These are phyloP conservation scores for Hortiboletus campestris DNA, from an alignment of 768 basidiomycete species.

Conservation along the genomic window DNA sequence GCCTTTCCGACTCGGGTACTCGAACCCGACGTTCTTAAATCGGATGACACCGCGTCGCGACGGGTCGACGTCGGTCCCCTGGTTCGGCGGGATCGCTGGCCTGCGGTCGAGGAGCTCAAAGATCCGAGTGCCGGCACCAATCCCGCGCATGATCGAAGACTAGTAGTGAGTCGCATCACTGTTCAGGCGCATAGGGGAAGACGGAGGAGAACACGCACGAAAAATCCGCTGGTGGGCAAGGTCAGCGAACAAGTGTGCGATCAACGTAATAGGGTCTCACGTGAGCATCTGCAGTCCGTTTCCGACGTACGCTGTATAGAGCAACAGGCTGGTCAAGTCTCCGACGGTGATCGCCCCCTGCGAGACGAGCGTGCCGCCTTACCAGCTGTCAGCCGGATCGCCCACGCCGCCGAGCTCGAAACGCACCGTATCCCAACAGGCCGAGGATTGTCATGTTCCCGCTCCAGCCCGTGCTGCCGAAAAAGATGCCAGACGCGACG, in stretches of 20 bases:
- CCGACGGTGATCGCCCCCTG: conserved; percentile 87
- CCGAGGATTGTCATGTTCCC: conserved; percentile 90
- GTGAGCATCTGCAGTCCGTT: conserved; percentile 77
- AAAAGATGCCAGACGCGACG: conserved; percentile 88
- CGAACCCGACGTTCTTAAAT: conserved; percentile 83
- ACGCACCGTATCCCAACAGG: conserved; percentile 84
- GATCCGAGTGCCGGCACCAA: conserved; percentile 91
- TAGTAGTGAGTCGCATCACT: conserved; percentile 22
- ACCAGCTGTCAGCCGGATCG: background rate
- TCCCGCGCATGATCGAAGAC: conserved; percentile 95
- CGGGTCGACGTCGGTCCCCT: conserved; percentile 56
- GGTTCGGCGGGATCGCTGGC: conserved; percentile 66
- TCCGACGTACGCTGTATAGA: conserved; percentile 91
- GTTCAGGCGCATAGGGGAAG: background rate
- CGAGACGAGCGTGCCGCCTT: conserved; percentile 90
- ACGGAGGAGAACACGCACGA: conserved; percentile 31
- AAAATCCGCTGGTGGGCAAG: conserved; percentile 33
- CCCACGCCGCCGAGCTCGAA: background rate
- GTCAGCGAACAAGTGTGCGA: background rate
- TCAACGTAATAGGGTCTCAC: conserved; percentile 39
- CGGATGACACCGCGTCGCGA: conserved; percentile 65
- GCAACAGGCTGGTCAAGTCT: conserved; percentile 81
- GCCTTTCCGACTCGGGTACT: conserved; percentile 85
- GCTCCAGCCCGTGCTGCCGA: conserved; percentile 87
- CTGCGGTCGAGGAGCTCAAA: conserved; percentile 87